Evolutionary conservation across 306 rosid genomes (phyloP).

Genomic region (Sicyos baderoa): DNA sequence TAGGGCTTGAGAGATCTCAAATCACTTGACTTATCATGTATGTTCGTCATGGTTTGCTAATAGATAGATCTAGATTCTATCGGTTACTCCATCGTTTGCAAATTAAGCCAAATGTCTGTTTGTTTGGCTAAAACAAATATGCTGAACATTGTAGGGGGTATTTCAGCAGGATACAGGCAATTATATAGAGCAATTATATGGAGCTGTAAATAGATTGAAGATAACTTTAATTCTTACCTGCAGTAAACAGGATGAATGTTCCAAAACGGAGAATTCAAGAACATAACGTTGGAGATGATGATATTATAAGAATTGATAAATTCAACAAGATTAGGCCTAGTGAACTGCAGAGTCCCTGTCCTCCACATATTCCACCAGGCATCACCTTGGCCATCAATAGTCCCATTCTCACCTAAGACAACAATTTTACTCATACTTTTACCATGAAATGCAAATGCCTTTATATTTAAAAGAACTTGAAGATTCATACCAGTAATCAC

Average conservation of each 20-base stretch:
- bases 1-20: too few relatives aligned
- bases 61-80: too few relatives aligned
- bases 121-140: neutral
- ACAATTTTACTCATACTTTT: neutral
- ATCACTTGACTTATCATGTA: too few relatives aligned
- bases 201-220: neutral
- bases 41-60: too few relatives aligned
- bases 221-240: conserved; percentile 42
- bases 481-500: conserved; percentile 62
- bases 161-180: neutral
- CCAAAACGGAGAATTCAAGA: conserved; percentile 89
- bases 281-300: conserved; percentile 64
- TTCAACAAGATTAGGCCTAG: conserved; percentile 84
- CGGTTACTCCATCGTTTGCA: too few relatives aligned
- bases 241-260: conserved; percentile 91
- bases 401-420: conserved; percentile 69
- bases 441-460: neutral
- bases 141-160: neutral
- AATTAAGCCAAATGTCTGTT: too few relatives aligned
- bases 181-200: too few relatives aligned
- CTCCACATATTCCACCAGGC: conserved; percentile 99
- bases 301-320: conserved; percentile 64
- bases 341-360: conserved; percentile 60
- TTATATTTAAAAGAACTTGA: neutral
- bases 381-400: conserved; percentile 86